Evolutionary conservation across 202 grass and related monocot genomes (phyloP).

Genomic region (Panicum hallii): DNA sequence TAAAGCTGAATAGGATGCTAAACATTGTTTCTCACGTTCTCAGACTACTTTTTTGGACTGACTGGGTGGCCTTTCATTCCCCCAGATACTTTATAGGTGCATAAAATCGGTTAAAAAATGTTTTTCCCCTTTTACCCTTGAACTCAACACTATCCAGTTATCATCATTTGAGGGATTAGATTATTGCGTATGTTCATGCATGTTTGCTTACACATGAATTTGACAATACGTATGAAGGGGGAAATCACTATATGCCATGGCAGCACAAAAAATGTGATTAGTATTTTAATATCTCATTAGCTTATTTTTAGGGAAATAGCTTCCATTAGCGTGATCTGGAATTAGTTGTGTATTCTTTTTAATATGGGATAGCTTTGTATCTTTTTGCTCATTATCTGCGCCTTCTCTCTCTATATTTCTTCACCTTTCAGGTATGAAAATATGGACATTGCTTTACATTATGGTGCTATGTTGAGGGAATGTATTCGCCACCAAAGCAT

Average conservation of each 20-base stretch:
- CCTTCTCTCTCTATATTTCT: conserved; percentile 27
- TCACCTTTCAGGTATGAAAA: conserved; percentile 80
- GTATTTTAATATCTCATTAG: background rate
- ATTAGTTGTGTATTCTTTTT: conserved; percentile 27
- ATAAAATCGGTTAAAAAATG: background rate
- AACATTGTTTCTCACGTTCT: conserved; percentile 21
- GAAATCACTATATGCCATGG: background rate
- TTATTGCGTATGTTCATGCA: background rate
- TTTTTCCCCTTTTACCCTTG: background rate
- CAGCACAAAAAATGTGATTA: background rate
- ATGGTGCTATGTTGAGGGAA: conserved; percentile 97
- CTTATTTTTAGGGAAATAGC: background rate
- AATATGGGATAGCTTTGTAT: conserved; percentile 25
- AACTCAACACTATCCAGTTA: background rate
- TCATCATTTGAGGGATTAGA: background rate
- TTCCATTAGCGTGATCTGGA: conserved; percentile 6
- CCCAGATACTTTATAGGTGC: background rate
- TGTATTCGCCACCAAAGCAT: conserved; percentile 99
- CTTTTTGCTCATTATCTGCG: conserved; percentile 38
- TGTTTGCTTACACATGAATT: conserved; percentile 1
- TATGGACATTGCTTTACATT: conserved; percentile 95
- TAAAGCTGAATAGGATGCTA: background rate
- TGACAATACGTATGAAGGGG: background rate
- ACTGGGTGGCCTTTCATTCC: background rate
- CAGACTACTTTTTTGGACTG: background rate